Evolutionary conservation across 2,329 filamentous ascomycete species (phyloP).

Genomic region (Talaromyces rugulosus): DNA sequence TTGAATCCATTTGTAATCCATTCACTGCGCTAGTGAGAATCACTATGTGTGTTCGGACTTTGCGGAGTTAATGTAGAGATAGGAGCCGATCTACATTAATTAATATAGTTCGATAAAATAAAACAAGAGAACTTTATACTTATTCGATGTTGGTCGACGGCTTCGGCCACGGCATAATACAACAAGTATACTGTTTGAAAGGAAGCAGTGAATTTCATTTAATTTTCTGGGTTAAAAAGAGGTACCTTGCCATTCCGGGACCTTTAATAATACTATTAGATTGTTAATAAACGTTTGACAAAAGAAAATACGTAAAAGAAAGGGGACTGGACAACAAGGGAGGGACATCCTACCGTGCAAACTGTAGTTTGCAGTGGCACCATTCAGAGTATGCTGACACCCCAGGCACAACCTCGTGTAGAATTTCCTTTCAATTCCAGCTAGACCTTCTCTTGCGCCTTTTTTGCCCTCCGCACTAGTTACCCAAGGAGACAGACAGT

Average conservation of each 20-base stretch:
- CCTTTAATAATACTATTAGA: not conserved
- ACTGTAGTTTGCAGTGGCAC: not conserved
- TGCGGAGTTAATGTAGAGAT: not conserved
- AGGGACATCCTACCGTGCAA: not conserved
- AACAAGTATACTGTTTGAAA: too few relatives aligned
- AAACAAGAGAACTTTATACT: too few relatives aligned
- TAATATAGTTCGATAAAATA: too few relatives aligned
- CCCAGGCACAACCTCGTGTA: conserved; percentile 16
- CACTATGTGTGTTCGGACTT: not conserved
- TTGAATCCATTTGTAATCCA: too few relatives aligned
- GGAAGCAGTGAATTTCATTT: too few relatives aligned
- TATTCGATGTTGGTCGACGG: too few relatives aligned
- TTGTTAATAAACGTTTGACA: not conserved
- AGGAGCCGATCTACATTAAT: too few relatives aligned
- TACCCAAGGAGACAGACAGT: conserved; percentile 26
- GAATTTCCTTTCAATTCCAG: not conserved
- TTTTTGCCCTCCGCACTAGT: not conserved
- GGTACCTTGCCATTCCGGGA: not conserved
- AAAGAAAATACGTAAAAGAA: not conserved
- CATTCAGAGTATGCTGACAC: not conserved
- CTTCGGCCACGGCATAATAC: too few relatives aligned
- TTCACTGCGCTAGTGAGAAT: too few relatives aligned
- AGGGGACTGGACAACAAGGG: not conserved
- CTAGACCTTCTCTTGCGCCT: conserved; percentile 3
- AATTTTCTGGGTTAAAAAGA: too few relatives aligned